phyloP scores from a whole-genome alignment of 1,139 yeast genomes.

The Taphrina wiesneri region DNA sequence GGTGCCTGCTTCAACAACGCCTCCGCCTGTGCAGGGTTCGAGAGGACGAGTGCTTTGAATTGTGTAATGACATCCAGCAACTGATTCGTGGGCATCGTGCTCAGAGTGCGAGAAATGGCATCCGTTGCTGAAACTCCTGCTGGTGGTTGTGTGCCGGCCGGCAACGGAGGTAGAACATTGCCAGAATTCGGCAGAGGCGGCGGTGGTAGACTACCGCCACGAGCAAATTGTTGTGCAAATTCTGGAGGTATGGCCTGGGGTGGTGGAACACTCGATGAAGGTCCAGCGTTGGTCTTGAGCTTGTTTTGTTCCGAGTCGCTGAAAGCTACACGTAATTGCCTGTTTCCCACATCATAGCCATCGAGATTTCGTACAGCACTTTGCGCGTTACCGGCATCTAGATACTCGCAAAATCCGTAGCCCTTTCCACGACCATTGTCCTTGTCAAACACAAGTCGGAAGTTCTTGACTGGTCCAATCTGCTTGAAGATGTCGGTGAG shows the following conservation, averaged over 20 bases:
- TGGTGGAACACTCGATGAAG: slow-evolving; percentile 43
- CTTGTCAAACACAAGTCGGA: slow-evolving; percentile 79
- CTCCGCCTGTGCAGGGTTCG: slow-evolving; percentile 64
- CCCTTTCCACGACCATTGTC: slow-evolving; percentile 91
- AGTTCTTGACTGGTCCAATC: slow-evolving; percentile 80
- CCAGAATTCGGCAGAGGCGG: slow-evolving; percentile 26
- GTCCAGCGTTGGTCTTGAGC: slow-evolving; percentile 9
- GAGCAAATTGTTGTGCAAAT: slow-evolving; percentile 21
- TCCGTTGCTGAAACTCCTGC: slow-evolving; percentile 60
- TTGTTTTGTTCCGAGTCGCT: slow-evolving; percentile 47
- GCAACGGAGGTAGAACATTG: slow-evolving; percentile 36
- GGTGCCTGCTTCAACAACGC: slow-evolving; percentile 69
- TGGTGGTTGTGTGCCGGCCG: slow-evolving; percentile 42
- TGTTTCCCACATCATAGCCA: slow-evolving; percentile 71
- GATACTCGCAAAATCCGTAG: slow-evolving; percentile 75
- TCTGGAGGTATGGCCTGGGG: slow-evolving; percentile 39
- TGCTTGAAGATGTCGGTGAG: slow-evolving; percentile 50
- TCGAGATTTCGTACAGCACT: slow-evolving; percentile 88
- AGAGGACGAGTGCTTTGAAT: slow-evolving; percentile 63
- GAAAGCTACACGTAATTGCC: slow-evolving; percentile 70
- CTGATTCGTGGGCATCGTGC: slow-evolving; percentile 59
- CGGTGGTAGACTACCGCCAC: slow-evolving; percentile 28
- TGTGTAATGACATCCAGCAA: slow-evolving; percentile 60
- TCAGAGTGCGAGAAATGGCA: slow-evolving; percentile 61
- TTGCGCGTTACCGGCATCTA: slow-evolving; percentile 70